These are phyloP conservation scores for Metschnikowia shivogae DNA, from an alignment of 805 yeast genomes.

Conservation along the genomic window DNA sequence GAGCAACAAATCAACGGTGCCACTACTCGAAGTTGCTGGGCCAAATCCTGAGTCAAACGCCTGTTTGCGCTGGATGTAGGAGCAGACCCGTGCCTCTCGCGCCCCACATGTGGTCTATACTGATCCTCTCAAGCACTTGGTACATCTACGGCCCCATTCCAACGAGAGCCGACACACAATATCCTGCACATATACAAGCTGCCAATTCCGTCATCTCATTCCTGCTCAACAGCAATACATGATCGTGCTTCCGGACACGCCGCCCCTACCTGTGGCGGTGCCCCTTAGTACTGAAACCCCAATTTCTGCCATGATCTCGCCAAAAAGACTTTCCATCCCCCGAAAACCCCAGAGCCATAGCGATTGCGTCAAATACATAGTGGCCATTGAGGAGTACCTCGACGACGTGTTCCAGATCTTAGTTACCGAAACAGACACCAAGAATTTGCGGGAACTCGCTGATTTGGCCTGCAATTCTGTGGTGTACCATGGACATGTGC, in stretches of 20 bases:
- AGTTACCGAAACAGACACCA: neutral
- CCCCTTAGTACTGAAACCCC: neutral
- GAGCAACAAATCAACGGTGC: too few relatives aligned
- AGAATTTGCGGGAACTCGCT: neutral
- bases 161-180: too few relatives aligned
- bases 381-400: slow-evolving; percentile 32
- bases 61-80: too few relatives aligned
- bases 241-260: slow-evolving; percentile 35
- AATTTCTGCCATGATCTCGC: neutral
- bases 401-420: slow-evolving; percentile 22
- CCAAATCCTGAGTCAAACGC: too few relatives aligned
- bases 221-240: slow-evolving; percentile 8
- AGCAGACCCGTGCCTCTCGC: too few relatives aligned
- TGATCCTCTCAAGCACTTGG: too few relatives aligned
- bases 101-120: too few relatives aligned
- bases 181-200: too few relatives aligned
- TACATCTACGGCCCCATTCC: too few relatives aligned
- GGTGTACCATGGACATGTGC: neutral
- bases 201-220: too few relatives aligned
- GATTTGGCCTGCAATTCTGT: neutral
- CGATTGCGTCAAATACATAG: slow-evolving; percentile 19
- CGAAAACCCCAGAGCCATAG: neutral
- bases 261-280: slow-evolving; percentile 17
- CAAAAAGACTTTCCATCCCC: neutral
- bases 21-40: too few relatives aligned